A percentile compares a stretch with the other conserved stretches of the same genome.
These are phyloP conservation scores for Suillus plorans DNA, from an alignment of 768 basidiomycete species.

Conservation along the genomic window DNA sequence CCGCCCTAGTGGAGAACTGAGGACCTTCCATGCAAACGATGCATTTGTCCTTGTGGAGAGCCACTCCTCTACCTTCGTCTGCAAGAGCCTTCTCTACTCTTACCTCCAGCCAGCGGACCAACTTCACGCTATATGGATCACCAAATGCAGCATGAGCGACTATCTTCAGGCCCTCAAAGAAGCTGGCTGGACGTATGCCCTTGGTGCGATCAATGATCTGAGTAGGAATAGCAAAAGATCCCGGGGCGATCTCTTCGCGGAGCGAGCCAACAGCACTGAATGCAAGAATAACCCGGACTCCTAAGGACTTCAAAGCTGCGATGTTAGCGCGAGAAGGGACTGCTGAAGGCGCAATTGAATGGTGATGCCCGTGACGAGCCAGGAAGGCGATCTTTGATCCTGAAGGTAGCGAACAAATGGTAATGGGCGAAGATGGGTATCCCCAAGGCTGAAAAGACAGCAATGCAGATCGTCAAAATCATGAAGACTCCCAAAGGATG, in stretches of 20 bases:
- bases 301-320: constrained; percentile 89
- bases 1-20: constrained; percentile 97
- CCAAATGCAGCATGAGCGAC: constrained; percentile 96
- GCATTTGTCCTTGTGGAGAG: constrained; percentile 79
- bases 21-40: constrained; percentile 98
- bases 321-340: constrained; percentile 93
- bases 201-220: constrained; percentile 98
- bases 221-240: constrained; percentile 82
- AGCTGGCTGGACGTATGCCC: constrained; percentile 83
- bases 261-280: constrained; percentile 96
- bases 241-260: constrained; percentile 89
- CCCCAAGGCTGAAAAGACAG: constrained; percentile 79
- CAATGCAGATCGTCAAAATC: not conserved
- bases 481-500: not conserved
- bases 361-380: constrained; percentile 84
- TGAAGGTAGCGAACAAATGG: constrained; percentile 85
- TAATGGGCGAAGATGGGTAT: constrained; percentile 84
- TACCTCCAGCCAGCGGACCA: constrained; percentile 65
- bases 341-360: constrained; percentile 74
- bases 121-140: constrained; percentile 75
- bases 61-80: constrained; percentile 54
- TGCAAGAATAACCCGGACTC: constrained; percentile 85
- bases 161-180: constrained; percentile 78
- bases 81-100: constrained; percentile 64
- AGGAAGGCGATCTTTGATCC: constrained; percentile 85